phyloP scores from a whole-genome alignment of 169 alveolate species.

The Cystoisospora suis region DNA sequence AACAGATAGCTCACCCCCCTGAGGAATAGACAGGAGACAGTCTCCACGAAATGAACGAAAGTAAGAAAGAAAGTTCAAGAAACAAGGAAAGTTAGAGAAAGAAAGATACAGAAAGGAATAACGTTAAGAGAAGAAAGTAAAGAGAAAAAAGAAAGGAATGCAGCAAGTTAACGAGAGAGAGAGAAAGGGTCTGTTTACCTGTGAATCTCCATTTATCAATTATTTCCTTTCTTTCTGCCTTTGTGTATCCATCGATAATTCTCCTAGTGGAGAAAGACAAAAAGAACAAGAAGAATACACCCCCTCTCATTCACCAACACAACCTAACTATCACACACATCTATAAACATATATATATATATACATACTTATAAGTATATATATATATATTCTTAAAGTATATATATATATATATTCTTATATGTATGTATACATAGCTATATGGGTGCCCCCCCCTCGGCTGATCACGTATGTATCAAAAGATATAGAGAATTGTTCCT shows the following conservation, averaged over 20 bases:
- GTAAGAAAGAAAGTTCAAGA: no score
- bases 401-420: background rate
- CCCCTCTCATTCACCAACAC: no score
- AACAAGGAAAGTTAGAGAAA: background rate
- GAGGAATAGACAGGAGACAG: no score
- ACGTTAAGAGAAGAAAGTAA: background rate
- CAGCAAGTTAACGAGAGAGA: background rate
- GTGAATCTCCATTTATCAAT: constrained; percentile 34
- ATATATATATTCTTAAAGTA: background rate
- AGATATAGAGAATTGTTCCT: no score
- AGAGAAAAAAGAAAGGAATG: background rate
- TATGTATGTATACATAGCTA: background rate
- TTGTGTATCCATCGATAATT: constrained; percentile 31
- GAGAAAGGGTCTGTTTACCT: background rate
- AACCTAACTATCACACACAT: no score
- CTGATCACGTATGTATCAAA: no score
- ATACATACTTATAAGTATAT: background rate
- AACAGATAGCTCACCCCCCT: no score
- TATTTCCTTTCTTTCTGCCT: constrained; percentile 18
- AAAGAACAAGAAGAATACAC: background rate
- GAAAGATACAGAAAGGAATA: background rate
- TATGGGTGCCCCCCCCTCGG: no score
- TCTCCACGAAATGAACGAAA: no score
- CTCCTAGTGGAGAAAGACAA: background rate
- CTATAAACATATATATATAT: background rate